These are phyloP conservation scores for Hypoxylon subgilvum DNA, from an alignment of 495 filamentous ascomycete species.

Conservation along the genomic window DNA sequence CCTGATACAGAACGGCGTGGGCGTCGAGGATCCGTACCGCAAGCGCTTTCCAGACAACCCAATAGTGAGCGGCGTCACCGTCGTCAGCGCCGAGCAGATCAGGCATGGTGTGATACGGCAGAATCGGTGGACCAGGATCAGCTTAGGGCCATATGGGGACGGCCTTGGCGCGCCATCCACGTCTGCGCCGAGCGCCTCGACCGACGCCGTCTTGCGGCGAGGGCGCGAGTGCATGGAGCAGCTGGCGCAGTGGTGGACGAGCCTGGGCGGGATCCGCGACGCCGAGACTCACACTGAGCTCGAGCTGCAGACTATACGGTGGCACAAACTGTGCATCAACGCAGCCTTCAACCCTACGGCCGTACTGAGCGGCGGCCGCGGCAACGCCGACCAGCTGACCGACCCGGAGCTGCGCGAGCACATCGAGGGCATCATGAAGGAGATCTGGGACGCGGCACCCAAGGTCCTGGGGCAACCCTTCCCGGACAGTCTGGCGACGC, in stretches of 20 bases:
- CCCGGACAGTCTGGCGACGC: slow-evolving; percentile 54
- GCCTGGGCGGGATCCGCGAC: slow-evolving; percentile 59
- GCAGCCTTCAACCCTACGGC: slow-evolving; percentile 68
- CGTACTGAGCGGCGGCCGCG: slow-evolving; percentile 60
- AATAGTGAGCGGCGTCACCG: slow-evolving; percentile 67
- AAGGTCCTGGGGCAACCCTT: slow-evolving; percentile 55
- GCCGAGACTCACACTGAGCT: slow-evolving; percentile 55
- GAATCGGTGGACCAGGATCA: slow-evolving; percentile 67
- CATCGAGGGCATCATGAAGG: slow-evolving; percentile 61
- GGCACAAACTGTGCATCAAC: slow-evolving; percentile 72
- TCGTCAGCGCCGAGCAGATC: slow-evolving; percentile 60
- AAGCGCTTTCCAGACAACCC: slow-evolving; percentile 58
- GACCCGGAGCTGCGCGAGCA: slow-evolving; percentile 58
- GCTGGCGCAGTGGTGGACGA: slow-evolving; percentile 47
- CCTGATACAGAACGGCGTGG: slow-evolving; percentile 74
- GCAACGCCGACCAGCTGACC: slow-evolving; percentile 60
- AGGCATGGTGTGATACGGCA: slow-evolving; percentile 59
- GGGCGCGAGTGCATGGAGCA: slow-evolving; percentile 35
- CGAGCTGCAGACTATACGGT: slow-evolving; percentile 62
- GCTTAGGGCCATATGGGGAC: slow-evolving; percentile 60
- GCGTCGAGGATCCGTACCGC: slow-evolving; percentile 69
- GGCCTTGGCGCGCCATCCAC: slow-evolving; percentile 36
- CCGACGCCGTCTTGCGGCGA: slow-evolving; percentile 40
- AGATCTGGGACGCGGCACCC: slow-evolving; percentile 62
- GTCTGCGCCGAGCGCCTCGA: slow-evolving; percentile 17